These are phyloP conservation scores for Nyctanthes arbortristis DNA, from an alignment of 257 asterid species.

Conservation along the genomic window DNA sequence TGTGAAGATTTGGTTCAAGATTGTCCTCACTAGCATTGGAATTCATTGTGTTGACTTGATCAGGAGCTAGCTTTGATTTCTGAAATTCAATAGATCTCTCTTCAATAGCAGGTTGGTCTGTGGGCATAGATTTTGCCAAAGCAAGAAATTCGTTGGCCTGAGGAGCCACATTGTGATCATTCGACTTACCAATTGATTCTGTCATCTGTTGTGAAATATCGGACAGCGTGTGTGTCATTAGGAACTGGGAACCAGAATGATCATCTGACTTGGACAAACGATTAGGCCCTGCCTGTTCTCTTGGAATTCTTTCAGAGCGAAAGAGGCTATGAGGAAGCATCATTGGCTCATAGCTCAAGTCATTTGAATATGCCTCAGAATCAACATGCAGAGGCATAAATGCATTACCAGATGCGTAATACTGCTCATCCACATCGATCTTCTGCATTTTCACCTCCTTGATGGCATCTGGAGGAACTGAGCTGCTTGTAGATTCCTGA, in stretches of 20 bases:
- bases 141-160: conserved; percentile 34
- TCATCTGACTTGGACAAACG: conserved; percentile 82
- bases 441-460: conserved; percentile 45
- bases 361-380: conserved; percentile 37
- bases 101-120: conserved; percentile 27
- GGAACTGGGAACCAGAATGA: conserved; percentile 57
- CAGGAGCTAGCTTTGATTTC: conserved; percentile 29
- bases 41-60: conserved; percentile 32
- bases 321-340: conserved; percentile 61
- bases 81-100: conserved; percentile 35
- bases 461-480: conserved; percentile 33
- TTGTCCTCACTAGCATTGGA: conserved; percentile 30
- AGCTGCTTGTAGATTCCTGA: conserved; percentile 38
- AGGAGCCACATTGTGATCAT: conserved; percentile 37
- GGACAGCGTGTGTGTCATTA: conserved; percentile 46
- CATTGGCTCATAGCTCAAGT: conserved; percentile 48
- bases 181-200: conserved; percentile 52
- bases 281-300: conserved; percentile 67
- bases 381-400: conserved; percentile 41
- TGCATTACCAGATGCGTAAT: conserved; percentile 33
- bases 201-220: conserved; percentile 57
- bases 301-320: conserved; percentile 70
- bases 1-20: conserved; percentile 39
- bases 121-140: conserved; percentile 32
- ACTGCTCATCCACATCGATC: conserved; percentile 36